Evolutionary conservation across 306 rosid species (phyloP), one percentile per base, ranked within the genome.

Genomic region (Lathyrus sativus): DNA sequence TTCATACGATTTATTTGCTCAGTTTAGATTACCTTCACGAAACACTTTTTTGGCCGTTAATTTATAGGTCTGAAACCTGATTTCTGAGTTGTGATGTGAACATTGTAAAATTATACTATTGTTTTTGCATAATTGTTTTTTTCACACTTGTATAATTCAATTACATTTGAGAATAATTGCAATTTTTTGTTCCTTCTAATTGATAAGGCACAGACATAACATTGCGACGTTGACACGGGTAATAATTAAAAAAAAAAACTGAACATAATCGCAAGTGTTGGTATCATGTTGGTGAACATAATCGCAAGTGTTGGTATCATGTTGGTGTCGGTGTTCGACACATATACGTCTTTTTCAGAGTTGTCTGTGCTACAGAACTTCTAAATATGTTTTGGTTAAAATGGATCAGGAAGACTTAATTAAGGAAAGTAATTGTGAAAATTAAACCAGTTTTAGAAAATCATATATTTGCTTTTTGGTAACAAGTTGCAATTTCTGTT

Each of bases 121-220:
- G 11, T 38, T 61, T 24, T n/a, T 49, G 19, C 31, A 28, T 17
- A 4, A 13, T 18, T 56, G 50, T 1, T 45, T 55, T 55, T 11
- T 35, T 45, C 1, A 64, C 13, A 22, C 33, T 24, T 44, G 12
- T 45, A n/a, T 63, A 63, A 63, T 63, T 7, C 43, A 24, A 43
- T 60, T 26, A 18, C 68, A 33, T 38, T 64, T 62, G 18, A 28
- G 31, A 45, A 59, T 28, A 9, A 13, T 67, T 31, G 35, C 67
- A 67, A 44, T 68, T 61, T 59, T 14, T 44, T 10, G 63, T 37
- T 15, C 70, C 35, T 38, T 62, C 13, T 57, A n/a, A 65, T 44
- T 2, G 1, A 24, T 24, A 24, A 24, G 2, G 26, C 26, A 24
- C 26, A 1, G 26, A 24, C 26, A 24, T 2, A 2, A 24, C 26